Percentiles rank a stretch among this genome's conserved stretches.
Conservation (phyloP, 1,139 yeast genomes). For the Taphrina communis region DNA sequence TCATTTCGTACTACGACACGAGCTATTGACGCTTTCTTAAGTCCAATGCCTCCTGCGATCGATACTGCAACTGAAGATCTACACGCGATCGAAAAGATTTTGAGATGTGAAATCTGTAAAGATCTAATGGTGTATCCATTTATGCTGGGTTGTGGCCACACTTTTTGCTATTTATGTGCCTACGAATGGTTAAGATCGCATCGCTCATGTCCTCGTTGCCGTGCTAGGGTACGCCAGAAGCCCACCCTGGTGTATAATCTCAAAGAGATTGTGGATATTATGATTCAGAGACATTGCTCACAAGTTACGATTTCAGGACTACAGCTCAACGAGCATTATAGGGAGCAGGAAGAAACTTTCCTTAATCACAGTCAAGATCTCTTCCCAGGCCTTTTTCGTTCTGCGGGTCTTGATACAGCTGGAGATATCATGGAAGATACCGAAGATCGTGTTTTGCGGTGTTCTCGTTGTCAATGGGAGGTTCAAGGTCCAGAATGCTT, state of each 20-base stretch:
- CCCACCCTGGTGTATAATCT: slow-evolving; percentile 28
- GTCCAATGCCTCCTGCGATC: too few relatives aligned
- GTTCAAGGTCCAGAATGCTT: slow-evolving; percentile 21
- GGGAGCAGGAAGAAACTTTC: slow-evolving; percentile 22
- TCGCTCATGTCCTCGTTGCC: slow-evolving; percentile 41
- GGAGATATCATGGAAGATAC: slow-evolving; percentile 22
- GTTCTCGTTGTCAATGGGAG: slow-evolving; percentile 42
- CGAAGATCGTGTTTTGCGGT: slow-evolving; percentile 41
- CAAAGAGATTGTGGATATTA: slow-evolving; percentile 30
- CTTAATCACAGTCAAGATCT: slow-evolving; percentile 19
- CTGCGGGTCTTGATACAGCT: neutral
- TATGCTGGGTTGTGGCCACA: slow-evolving; percentile 38
- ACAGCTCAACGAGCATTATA: neutral
- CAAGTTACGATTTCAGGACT: neutral
- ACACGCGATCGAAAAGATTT: slow-evolving; percentile 12
- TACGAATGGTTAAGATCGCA: slow-evolving; percentile 38
- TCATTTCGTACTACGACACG: too few relatives aligned
- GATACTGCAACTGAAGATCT: neutral
- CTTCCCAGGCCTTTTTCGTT: slow-evolving; percentile 34
- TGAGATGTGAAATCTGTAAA: slow-evolving; percentile 39
- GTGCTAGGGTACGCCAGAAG: slow-evolving; percentile 23
- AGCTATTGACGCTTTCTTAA: too few relatives aligned
- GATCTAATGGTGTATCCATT: slow-evolving; percentile 35
- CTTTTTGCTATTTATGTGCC: slow-evolving; percentile 38
- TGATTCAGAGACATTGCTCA: neutral